These are phyloP conservation scores for Pseudocercospora crystallina DNA, from an alignment of 2,329 filamentous ascomycete genomes.

Conservation along the genomic window DNA sequence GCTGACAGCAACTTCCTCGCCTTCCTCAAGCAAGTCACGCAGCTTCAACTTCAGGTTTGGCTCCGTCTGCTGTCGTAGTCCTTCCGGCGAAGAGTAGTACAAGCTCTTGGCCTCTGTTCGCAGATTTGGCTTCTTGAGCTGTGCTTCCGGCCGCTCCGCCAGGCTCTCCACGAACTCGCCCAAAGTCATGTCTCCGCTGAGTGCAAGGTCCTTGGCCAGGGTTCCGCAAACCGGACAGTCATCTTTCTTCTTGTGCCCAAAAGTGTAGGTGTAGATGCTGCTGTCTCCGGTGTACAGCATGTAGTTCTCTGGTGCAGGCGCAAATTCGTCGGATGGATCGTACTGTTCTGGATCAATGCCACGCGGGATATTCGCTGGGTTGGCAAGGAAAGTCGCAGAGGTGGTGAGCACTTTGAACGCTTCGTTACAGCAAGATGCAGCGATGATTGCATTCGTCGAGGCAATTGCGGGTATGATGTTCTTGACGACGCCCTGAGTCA, in stretches of 20 bases:
- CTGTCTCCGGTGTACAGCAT: conserved; percentile 99
- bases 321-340: conserved; percentile 21
- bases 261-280: conserved; percentile 94
- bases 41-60: conserved; percentile 80
- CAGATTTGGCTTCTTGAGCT: conserved; percentile 90
- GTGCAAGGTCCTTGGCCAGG: conserved; percentile 69
- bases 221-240: conserved; percentile 95
- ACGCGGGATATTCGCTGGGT: conserved; percentile 53
- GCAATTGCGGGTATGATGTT: conserved; percentile 99
- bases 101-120: conserved; percentile 78
- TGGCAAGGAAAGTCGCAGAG: conserved; percentile 75
- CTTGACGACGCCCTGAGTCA: conserved; percentile 97
- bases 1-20: conserved; percentile 87
- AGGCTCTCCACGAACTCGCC: conserved; percentile 83
- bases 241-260: conserved; percentile 87
- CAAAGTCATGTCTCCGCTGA: conserved; percentile 71
- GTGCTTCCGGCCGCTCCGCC: conserved; percentile 79
- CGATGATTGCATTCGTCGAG: conserved; percentile 95
- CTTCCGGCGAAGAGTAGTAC: conserved; percentile 82
- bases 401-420: conserved; percentile 89
- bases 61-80: conserved; percentile 79
- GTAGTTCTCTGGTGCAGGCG: conserved; percentile 64
- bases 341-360: conserved; percentile 25
- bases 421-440: conserved; percentile 93
- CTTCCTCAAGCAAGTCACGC: conserved; percentile 71